A percentile compares a stretch with the other conserved stretches of the same genome.
phyloP scores from a whole-genome alignment of 345 rosid genomes.

The Toxicodendron radicans region DNA sequence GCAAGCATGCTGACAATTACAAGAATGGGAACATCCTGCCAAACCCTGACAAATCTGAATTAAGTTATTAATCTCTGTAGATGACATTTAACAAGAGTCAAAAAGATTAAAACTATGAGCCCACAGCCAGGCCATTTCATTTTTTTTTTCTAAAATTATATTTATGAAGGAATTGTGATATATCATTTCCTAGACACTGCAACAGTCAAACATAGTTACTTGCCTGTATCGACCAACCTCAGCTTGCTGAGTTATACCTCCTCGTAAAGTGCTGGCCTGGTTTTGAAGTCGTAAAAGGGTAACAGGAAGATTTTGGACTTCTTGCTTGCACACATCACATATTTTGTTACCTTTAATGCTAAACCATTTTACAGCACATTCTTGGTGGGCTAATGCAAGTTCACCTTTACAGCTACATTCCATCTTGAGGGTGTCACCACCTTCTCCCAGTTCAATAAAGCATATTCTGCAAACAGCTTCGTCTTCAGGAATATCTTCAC shows the following conservation, averaged over 20 bases:
- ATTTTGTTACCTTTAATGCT: slow-evolving; percentile 94
- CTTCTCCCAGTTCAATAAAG: slow-evolving; percentile 80
- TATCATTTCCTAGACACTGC: not conserved
- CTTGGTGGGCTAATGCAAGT: slow-evolving; percentile 86
- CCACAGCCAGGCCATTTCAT: not conserved
- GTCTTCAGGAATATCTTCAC: slow-evolving; percentile 85
- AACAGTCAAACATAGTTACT: slow-evolving; percentile 23
- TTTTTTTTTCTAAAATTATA: not conserved
- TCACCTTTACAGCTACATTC: slow-evolving; percentile 98
- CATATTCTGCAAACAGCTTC: slow-evolving; percentile 97
- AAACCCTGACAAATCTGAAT: slow-evolving; percentile 53
- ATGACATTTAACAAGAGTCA: not conserved
- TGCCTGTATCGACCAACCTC: slow-evolving; percentile 59
- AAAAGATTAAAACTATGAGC: not conserved
- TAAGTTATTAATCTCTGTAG: not conserved
- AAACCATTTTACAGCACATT: slow-evolving; percentile 95
- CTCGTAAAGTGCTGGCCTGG: slow-evolving; percentile 33
- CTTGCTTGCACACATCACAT: slow-evolving; percentile 96
- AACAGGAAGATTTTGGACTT: slow-evolving; percentile 87
- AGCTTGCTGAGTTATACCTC: slow-evolving; percentile 31
- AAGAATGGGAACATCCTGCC: slow-evolving; percentile 95
- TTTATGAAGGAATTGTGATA: not conserved
- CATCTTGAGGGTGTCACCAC: slow-evolving; percentile 84
- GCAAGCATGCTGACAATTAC: slow-evolving; percentile 97
- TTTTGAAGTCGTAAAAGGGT: slow-evolving; percentile 82